Conservation (phyloP, 2,329 filamentous ascomycete species). For the Tolypocladium capitatum region DNA sequence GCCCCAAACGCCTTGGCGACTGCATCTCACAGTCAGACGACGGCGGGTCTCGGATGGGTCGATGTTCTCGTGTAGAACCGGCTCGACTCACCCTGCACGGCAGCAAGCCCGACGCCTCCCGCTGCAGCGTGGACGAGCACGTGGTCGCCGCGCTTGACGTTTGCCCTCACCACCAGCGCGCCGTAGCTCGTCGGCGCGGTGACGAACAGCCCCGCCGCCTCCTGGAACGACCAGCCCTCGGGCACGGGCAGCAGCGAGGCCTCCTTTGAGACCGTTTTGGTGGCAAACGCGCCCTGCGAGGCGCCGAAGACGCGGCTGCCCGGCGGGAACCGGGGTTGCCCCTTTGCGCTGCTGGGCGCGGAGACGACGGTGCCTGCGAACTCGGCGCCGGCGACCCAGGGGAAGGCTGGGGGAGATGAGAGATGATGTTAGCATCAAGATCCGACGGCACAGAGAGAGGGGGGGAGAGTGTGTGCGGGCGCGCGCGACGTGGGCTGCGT, state of each 20-base stretch:
- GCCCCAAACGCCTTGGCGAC: slow-evolving; percentile 86
- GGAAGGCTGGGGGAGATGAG: slow-evolving; percentile 47
- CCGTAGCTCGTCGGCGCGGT: slow-evolving; percentile 86
- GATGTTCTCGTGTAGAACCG: neutral
- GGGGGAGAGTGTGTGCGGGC: neutral
- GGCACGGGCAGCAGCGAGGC: slow-evolving; percentile 60
- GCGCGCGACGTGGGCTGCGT: slow-evolving; percentile 8
- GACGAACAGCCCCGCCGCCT: slow-evolving; percentile 81
- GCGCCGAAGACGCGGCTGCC: slow-evolving; percentile 82
- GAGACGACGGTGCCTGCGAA: slow-evolving; percentile 70
- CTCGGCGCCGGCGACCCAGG: slow-evolving; percentile 78
- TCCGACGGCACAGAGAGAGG: neutral
- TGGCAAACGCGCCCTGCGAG: slow-evolving; percentile 74
- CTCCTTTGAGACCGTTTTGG: slow-evolving; percentile 56
- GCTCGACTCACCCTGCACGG: slow-evolving; percentile 52
- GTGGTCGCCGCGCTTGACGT: slow-evolving; percentile 66
- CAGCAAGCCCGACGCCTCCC: slow-evolving; percentile 80
- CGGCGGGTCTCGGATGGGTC: neutral
- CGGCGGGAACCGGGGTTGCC: slow-evolving; percentile 51
- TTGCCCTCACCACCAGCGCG: slow-evolving; percentile 64
- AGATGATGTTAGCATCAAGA: neutral
- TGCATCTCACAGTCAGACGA: slow-evolving; percentile 7
- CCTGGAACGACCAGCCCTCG: slow-evolving; percentile 65
- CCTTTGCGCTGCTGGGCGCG: slow-evolving; percentile 38
- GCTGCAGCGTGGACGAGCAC: slow-evolving; percentile 88